These are phyloP conservation scores for Podila epicladia DNA, from an alignment of 192 early-diverging fungal species.

Conservation along the genomic window DNA sequence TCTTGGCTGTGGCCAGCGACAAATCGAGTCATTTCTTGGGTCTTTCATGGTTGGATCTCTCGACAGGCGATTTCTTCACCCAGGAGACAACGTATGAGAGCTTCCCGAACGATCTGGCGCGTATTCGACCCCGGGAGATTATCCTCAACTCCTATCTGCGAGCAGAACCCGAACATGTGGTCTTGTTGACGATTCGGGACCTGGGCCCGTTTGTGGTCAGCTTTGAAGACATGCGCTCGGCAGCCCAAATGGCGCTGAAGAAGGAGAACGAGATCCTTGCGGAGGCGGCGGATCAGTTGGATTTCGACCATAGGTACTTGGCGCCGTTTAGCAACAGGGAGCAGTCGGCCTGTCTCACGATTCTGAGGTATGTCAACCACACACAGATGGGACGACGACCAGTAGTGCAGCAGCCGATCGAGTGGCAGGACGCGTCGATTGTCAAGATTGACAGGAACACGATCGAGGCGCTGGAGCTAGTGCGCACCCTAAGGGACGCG, in stretches of 20 bases:
- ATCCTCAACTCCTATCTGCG: conserved; percentile 59
- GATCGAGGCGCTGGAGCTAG: conserved; percentile 80
- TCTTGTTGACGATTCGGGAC: conserved; percentile 14
- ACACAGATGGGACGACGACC: conserved; percentile 75
- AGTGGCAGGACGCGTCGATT: conserved; percentile 61
- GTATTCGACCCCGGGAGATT: conserved; percentile 89
- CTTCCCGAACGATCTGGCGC: conserved; percentile 75
- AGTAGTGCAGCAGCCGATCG: conserved; percentile 69
- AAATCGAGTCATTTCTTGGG: conserved; percentile 56
- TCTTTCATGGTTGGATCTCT: conserved; percentile 92
- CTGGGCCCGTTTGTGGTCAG: conserved; percentile 16
- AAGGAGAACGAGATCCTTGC: conserved; percentile 22
- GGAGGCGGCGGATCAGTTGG: conserved; percentile 17
- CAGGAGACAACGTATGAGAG: conserved; percentile 55
- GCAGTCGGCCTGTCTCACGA: conserved; percentile 56
- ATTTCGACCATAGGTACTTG: conserved; percentile 26
- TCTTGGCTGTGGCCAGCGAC: conserved; percentile 67
- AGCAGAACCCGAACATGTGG: conserved; percentile 11
- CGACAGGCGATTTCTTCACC: conserved; percentile 89
- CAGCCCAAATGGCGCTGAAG: conserved; percentile 27
- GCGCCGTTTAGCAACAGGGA: conserved; percentile 34
- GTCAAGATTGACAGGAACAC: conserved; percentile 87
- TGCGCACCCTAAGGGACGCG: conserved; percentile 63
- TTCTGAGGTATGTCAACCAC: conserved; percentile 77
- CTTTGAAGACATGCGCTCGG: conserved; percentile 39